Percentiles rank a stretch among this genome's conserved stretches.
Evolutionary conservation across 192 early-diverging fungal genomes (phyloP).

Genomic region (Geranomyces variabilis): DNA sequence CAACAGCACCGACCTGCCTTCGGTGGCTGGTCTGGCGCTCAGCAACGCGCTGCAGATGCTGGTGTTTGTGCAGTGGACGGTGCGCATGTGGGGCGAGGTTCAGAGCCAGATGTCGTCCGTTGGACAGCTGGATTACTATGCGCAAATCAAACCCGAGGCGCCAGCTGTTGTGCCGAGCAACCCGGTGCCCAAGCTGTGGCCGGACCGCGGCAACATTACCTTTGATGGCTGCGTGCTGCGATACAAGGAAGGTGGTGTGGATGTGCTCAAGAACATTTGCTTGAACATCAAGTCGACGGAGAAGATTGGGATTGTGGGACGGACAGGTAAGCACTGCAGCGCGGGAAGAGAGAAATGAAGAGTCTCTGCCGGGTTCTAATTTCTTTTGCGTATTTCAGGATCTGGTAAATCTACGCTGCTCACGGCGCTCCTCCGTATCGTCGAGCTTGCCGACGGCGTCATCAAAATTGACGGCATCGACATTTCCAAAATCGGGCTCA

Average conservation of each 20-base stretch:
- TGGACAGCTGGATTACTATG: conserved; percentile 59
- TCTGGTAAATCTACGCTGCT: conserved; percentile 79
- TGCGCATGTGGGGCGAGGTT: conserved; percentile 64
- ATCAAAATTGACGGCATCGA: conserved; percentile 80
- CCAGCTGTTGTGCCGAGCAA: conserved; percentile 33
- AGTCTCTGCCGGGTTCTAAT: conserved; percentile 30
- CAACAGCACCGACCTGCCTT: conserved; percentile 32
- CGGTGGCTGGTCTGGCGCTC: conserved; percentile 63
- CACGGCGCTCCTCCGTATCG: conserved; percentile 55
- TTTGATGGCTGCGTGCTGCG: conserved; percentile 70
- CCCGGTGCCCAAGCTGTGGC: conserved; percentile 37
- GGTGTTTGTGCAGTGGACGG: conserved; percentile 67
- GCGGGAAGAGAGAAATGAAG: conserved; percentile 29
- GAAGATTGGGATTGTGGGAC: conserved; percentile 91
- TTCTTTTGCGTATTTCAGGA: conserved; percentile 49
- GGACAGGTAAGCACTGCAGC: too few relatives aligned
- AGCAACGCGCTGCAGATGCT: conserved; percentile 68
- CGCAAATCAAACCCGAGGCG: conserved; percentile 48
- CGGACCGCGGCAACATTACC: conserved; percentile 53
- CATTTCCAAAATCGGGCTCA: conserved; percentile 64
- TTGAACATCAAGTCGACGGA: conserved; percentile 69
- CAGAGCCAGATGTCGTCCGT: conserved; percentile 64
- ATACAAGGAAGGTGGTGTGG: conserved; percentile 66
- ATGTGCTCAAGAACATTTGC: conserved; percentile 76
- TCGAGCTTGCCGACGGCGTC: conserved; percentile 49